Percentiles rank a stretch among this genome's conserved stretches.
These are phyloP conservation scores for Neonothopanus nambi DNA, from an alignment of 1,284 basidiomycete genomes.

Conservation along the genomic window DNA sequence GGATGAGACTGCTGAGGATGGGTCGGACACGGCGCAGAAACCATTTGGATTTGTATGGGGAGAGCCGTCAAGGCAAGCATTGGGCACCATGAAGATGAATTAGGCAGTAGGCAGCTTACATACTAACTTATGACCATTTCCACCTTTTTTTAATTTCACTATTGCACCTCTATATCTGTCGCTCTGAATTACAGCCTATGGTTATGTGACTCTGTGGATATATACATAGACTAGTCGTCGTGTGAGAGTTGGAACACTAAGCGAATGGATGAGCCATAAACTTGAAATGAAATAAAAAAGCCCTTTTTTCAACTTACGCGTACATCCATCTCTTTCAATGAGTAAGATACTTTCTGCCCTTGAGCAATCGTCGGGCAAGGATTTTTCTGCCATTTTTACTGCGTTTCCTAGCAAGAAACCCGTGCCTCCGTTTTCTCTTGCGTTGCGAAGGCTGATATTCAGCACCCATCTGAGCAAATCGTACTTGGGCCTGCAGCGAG, in stretches of 20 bases:
- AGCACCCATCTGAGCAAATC: slow-evolving; percentile 4
- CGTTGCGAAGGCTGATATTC: slow-evolving; percentile 14
- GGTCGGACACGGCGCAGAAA: neutral
- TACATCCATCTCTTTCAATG: neutral
- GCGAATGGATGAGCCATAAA: too few species aligned
- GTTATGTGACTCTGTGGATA: too few species aligned
- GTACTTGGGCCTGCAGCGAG: slow-evolving; percentile 1
- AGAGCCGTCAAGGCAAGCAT: neutral
- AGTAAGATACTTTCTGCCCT: slow-evolving; percentile 13
- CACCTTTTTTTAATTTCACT: too few species aligned
- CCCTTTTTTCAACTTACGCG: too few species aligned
- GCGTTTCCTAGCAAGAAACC: slow-evolving; percentile 13
- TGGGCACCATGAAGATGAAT: slow-evolving; percentile 6
- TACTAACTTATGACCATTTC: too few species aligned
- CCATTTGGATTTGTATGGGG: neutral
- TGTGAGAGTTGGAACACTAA: too few species aligned
- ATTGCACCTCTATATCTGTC: too few species aligned
- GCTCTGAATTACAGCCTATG: too few species aligned
- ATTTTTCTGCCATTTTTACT: slow-evolving; percentile 11
- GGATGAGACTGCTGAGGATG: neutral
- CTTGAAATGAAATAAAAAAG: too few species aligned
- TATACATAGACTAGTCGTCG: too few species aligned
- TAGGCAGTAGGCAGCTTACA: neutral
- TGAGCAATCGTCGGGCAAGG: slow-evolving; percentile 8
- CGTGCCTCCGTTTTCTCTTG: slow-evolving; percentile 12